These are phyloP conservation scores for Brassica napus DNA, from an alignment of 345 rosid genomes.

Conservation along the genomic window DNA sequence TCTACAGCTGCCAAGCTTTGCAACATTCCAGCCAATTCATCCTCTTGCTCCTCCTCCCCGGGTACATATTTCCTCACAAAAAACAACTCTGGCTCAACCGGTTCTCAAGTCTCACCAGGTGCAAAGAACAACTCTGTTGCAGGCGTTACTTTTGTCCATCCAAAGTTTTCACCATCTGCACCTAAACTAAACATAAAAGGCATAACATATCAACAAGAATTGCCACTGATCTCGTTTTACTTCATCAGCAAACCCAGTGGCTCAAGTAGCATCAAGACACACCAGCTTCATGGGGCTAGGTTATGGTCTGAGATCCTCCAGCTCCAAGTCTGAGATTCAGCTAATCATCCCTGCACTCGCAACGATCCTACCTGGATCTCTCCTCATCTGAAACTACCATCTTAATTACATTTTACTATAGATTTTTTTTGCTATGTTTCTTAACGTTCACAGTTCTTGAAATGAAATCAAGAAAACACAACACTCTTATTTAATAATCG, in stretches of 20 bases:
- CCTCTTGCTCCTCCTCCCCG: too few relatives aligned
- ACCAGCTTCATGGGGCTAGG: conserved; percentile 46
- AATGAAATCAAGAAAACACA: conserved; percentile 3
- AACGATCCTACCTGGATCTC: conserved; percentile 30
- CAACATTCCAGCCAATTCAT: too few relatives aligned
- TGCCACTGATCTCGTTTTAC: conserved; percentile 6
- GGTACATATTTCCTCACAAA: too few relatives aligned
- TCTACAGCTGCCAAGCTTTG: too few relatives aligned
- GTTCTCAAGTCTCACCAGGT: too few relatives aligned
- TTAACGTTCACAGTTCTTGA: neutral
- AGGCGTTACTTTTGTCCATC: too few relatives aligned
- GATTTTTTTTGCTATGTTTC: neutral
- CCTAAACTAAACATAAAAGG: too few relatives aligned
- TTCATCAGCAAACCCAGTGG: conserved; percentile 51
- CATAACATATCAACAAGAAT: too few relatives aligned
- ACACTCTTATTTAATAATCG: neutral
- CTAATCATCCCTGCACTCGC: conserved; percentile 35
- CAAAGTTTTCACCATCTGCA: too few relatives aligned
- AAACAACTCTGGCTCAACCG: too few relatives aligned
- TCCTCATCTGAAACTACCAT: conserved; percentile 20
- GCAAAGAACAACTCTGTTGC: too few relatives aligned
- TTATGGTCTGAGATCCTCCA: conserved; percentile 25
- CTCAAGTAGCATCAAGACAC: conserved; percentile 49
- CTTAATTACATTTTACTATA: neutral
- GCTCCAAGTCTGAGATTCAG: conserved; percentile 13